phyloP scores from a whole-genome alignment of 306 rosid species.

The Astragalus glycyphyllos region DNA sequence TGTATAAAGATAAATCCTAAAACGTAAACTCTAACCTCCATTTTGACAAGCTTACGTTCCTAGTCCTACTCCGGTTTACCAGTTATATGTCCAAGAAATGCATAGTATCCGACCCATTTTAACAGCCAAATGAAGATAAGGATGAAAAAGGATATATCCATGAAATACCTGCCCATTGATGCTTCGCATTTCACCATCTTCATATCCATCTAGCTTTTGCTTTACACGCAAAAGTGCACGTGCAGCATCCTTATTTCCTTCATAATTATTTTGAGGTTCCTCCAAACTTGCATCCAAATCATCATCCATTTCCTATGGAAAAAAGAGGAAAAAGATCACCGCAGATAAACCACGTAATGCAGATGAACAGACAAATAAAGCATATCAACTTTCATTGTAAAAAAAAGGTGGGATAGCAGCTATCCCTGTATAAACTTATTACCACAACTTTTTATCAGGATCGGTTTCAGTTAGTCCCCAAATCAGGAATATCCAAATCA shows the following conservation, averaged over 20 bases:
- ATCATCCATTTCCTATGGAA: constrained; percentile 73
- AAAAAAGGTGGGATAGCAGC: not conserved
- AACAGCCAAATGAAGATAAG: constrained; percentile 3
- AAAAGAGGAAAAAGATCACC: constrained; percentile 30
- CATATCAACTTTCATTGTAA: not conserved
- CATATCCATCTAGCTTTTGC: constrained; percentile 94
- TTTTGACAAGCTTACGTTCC: constrained; percentile 35
- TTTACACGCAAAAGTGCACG: constrained; percentile 93
- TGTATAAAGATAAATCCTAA: not conserved
- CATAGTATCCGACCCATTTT: not conserved
- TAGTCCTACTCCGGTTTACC: constrained; percentile 14
- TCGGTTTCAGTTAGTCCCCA: constrained; percentile 17
- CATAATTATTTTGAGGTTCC: constrained; percentile 69
- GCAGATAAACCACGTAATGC: constrained; percentile 35
- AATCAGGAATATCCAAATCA: constrained; percentile 10
- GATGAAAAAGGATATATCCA: constrained; percentile 29
- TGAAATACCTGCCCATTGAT: constrained; percentile 82
- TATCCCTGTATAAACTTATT: not conserved
- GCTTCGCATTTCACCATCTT: constrained; percentile 95
- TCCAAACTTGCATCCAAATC: constrained; percentile 72
- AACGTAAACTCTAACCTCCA: not conserved
- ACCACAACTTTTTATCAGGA: constrained; percentile 20
- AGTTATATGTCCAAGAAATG: constrained; percentile 13
- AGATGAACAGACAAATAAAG: constrained; percentile 20
- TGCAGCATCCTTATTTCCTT: constrained; percentile 95